Percentiles rank a stretch among this genome's conserved stretches.
phyloP scores from a whole-genome alignment of 129 eudicot genomes.

The Centaurea solstitialis region DNA sequence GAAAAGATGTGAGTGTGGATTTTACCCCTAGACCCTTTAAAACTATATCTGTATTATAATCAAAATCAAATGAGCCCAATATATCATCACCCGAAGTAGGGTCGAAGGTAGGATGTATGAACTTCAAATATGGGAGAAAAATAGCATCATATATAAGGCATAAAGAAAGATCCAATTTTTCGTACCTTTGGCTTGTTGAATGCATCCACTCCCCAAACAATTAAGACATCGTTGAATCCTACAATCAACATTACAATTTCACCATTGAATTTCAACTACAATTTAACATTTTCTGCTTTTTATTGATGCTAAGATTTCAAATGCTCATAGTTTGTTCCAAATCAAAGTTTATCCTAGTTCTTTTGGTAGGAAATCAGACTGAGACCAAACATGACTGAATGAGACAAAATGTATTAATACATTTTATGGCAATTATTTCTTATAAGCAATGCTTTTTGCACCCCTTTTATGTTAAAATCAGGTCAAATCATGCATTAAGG shows the following conservation, averaged over 20 bases:
- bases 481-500: too few relatives aligned
- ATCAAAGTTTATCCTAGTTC: neutral
- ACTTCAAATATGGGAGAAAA: neutral
- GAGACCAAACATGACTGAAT: neutral
- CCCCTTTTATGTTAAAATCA: too few relatives aligned
- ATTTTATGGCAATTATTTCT: too few relatives aligned
- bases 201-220: slow-evolving; percentile 79
- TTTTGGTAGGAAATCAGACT: neutral
- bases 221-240: slow-evolving; percentile 91
- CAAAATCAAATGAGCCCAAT: neutral
- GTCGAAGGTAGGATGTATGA: neutral
- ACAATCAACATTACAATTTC: slow-evolving; percentile 17
- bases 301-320: neutral
- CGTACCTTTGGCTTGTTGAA: slow-evolving; percentile 29
- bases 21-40: neutral
- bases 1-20: neutral
- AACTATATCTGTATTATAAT: neutral
- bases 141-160: neutral
- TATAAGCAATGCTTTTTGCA: too few relatives aligned
- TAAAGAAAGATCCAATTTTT: neutral
- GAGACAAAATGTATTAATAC: neutral
- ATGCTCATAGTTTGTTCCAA: neutral
- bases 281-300: neutral
- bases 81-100: neutral
- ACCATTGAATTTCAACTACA: neutral